A percentile compares a stretch with the other conserved stretches of the same genome.
Evolutionary conservation across 2,329 filamentous ascomycete species (phyloP).

Genomic region (Magnaporthiopsis incrustans): DNA sequence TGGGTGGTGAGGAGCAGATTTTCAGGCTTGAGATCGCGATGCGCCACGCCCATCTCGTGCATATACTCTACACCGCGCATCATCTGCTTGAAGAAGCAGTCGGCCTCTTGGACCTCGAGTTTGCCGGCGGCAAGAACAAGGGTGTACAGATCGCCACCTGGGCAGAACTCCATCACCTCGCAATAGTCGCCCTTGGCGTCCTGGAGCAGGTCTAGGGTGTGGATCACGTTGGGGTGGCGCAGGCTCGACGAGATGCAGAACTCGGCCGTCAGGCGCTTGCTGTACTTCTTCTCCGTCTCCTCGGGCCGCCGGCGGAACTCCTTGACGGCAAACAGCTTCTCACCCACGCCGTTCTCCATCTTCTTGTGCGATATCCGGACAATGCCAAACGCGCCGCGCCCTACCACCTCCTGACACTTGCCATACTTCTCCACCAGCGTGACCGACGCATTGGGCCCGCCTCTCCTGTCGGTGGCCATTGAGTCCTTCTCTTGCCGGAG

Average conservation of each 20-base stretch:
- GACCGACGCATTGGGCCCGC: slow-evolving; percentile 62
- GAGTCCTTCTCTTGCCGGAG: slow-evolving; percentile 79
- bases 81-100: slow-evolving; percentile 98
- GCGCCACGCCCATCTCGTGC: slow-evolving; percentile 98
- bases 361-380: slow-evolving; percentile 97
- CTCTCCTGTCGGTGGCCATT: slow-evolving; percentile 67
- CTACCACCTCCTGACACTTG: slow-evolving; percentile 95
- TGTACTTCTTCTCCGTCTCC: slow-evolving; percentile 94
- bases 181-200: slow-evolving; percentile 97
- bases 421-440: slow-evolving; percentile 94
- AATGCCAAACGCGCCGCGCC: slow-evolving; percentile 92
- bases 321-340: slow-evolving; percentile 95
- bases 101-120: slow-evolving; percentile 84
- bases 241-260: slow-evolving; percentile 98
- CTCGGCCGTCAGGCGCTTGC: slow-evolving; percentile 92
- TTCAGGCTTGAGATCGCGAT: slow-evolving; percentile 93
- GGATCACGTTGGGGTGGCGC: slow-evolving; percentile 95
- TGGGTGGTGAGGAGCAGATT: slow-evolving; percentile 90
- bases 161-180: slow-evolving; percentile 99
- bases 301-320: slow-evolving; percentile 92
- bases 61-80: slow-evolving; percentile 99
- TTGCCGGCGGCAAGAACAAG: slow-evolving; percentile 86
- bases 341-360: slow-evolving; percentile 67
- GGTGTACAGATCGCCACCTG: slow-evolving; percentile 86
- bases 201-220: slow-evolving; percentile 89